phyloP scores from a whole-genome alignment of 257 asterid genomes.

The Solanum appendiculatum region DNA sequence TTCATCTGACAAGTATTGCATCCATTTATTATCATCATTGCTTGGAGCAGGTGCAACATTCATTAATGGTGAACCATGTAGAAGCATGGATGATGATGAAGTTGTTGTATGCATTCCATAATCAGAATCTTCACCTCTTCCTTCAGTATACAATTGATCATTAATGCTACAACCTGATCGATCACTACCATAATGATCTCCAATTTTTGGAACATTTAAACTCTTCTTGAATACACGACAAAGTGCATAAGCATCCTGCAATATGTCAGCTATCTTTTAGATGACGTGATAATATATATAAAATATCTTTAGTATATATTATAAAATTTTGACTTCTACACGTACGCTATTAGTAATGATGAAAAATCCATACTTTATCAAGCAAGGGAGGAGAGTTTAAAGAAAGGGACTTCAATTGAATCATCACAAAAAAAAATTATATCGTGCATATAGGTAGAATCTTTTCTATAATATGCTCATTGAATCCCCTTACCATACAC shows the following conservation, averaged over 20 bases:
- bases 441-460: too few relatives aligned
- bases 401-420: too few relatives aligned
- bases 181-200: constrained; percentile 45
- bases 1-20: constrained; percentile 76
- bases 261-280: neutral
- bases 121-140: constrained; percentile 35
- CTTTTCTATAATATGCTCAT: too few relatives aligned
- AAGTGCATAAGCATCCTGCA: constrained; percentile 90
- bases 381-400: too few relatives aligned
- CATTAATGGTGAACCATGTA: constrained; percentile 24
- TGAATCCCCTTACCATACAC: too few relatives aligned
- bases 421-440: too few relatives aligned
- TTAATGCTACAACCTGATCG: constrained; percentile 48
- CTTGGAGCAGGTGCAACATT: constrained; percentile 15
- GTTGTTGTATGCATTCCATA: constrained; percentile 19
- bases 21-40: constrained; percentile 36
- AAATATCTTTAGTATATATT: too few relatives aligned
- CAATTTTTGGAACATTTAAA: constrained; percentile 51
- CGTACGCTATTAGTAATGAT: neutral
- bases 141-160: constrained; percentile 26
- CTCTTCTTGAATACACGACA: constrained; percentile 95
- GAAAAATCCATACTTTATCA: too few relatives aligned
- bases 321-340: too few relatives aligned
- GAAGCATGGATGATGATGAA: constrained; percentile 32
- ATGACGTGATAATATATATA: neutral